Evolutionary conservation across 1,139 yeast genomes (phyloP), one percentile per base, ranked within the genome.

Genomic region (Taphrina deformans): DNA sequence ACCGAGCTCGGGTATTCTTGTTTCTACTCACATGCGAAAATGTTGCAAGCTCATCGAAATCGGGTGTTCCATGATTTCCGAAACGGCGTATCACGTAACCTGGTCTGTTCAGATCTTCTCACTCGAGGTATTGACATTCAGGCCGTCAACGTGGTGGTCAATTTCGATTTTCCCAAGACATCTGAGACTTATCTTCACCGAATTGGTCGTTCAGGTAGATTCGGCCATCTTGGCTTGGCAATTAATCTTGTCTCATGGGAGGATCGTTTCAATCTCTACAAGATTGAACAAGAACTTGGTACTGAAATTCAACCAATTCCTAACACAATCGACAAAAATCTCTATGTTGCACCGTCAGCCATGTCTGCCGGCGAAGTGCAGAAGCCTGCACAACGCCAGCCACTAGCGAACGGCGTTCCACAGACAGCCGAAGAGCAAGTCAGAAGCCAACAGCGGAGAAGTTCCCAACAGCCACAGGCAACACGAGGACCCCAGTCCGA

Each of bases 91-190:
- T 97, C 95, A 74, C 88, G 99, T 80, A 93, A 95, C 74, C 83
- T 93, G 73, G 99, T 93, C 45, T 93, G 99, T 79, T 89, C 98
- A 0, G 99, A 95, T 79, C 82, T 93, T 71, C 83, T 95, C 72
- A 93, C 99, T 44, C 89, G 99, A 83, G 99, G 99, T 85, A 93
- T 93, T 73, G 99, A 93, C 82, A 93, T 93, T 72, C 99, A 95
- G 78, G 98, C 98, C 12, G 99, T 93, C 70, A 95, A 95, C 74
- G 99, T 93, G 59, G 99, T 93, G 66, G 89, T 93, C 73, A 93
- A 93, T 79, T 95, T 93, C 77, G 99, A 93, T 78, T 93, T 93
- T 86, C 99, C 99, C 69, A 93, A 93, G 77, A 91, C 89, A 67
- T 97, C 98, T 10, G 99, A 93, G 78, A 93, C 98, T 51, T 93